Conservation (phyloP, 345 rosid species). For the Populus davidiana region DNA sequence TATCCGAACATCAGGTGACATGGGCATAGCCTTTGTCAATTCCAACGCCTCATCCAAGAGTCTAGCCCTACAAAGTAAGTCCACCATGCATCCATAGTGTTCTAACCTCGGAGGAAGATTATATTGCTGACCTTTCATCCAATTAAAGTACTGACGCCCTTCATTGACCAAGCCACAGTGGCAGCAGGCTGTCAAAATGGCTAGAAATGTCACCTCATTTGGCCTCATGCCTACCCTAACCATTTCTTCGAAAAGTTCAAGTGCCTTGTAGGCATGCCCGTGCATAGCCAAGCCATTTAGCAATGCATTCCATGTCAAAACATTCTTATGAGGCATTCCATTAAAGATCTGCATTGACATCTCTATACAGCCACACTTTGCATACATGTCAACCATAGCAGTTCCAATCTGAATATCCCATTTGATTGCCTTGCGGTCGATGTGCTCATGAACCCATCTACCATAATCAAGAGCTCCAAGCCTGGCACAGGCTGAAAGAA, state of each 20-base stretch:
- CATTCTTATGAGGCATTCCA: conserved; percentile 36
- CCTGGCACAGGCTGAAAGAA: conserved; percentile 46
- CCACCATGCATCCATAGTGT: conserved; percentile 30
- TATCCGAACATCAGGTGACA: conserved; percentile 42
- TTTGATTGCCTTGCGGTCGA: conserved; percentile 23
- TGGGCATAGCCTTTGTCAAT: conserved; percentile 32
- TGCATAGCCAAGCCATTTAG: conserved; percentile 40
- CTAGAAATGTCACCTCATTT: conserved; percentile 45
- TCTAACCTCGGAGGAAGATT: conserved; percentile 41
- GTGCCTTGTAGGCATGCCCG: conserved; percentile 39
- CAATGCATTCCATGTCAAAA: conserved; percentile 44
- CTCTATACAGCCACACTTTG: conserved; percentile 46
- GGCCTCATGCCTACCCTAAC: conserved; percentile 35
- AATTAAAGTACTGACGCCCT: conserved; percentile 35
- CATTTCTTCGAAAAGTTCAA: conserved; percentile 35
- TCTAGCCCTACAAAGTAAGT: conserved; percentile 42
- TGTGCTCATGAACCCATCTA: conserved; percentile 47
- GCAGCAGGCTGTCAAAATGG: conserved; percentile 39
- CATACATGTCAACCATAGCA: conserved; percentile 44
- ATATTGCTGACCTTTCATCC: conserved; percentile 30
- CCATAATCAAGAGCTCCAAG: conserved; percentile 51
- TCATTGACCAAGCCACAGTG: conserved; percentile 40
- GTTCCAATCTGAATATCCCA: conserved; percentile 44
- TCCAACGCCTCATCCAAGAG: conserved; percentile 41
- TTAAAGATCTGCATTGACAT: conserved; percentile 33